phyloP scores from a whole-genome alignment of 352 stramenopile genomes.

The Hyaloperonospora arabidopsidis region DNA sequence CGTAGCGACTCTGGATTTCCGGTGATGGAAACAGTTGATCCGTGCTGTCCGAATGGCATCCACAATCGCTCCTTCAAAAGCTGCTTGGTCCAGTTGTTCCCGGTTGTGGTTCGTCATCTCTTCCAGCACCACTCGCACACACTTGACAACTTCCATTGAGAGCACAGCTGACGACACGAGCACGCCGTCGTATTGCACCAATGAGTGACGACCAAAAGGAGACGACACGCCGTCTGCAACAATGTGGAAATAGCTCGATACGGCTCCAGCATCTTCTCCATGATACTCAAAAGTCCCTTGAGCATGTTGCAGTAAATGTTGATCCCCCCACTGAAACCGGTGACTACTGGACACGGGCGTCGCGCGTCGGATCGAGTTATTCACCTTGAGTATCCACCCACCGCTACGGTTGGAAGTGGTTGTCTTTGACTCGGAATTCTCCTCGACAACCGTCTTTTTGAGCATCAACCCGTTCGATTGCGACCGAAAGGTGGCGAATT shows the following conservation, averaged over 20 bases:
- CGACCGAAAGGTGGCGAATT: conserved; percentile 35
- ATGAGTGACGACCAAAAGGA: conserved; percentile 38
- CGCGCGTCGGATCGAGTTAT: conserved; percentile 18
- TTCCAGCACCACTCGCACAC: conserved; percentile 38
- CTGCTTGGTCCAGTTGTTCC: conserved; percentile 26
- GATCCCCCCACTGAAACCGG: conserved; percentile 25
- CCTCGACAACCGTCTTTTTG: conserved; percentile 13
- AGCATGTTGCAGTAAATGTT: conserved; percentile 38
- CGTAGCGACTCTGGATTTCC: conserved; percentile 55
- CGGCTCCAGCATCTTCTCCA: conserved; percentile 60
- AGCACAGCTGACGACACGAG: conserved; percentile 57
- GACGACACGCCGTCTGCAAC: conserved; percentile 70
- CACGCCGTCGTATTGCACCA: conserved; percentile 15
- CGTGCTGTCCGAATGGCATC: conserved; percentile 49
- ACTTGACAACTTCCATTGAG: conserved; percentile 43
- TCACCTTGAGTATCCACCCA: conserved; percentile 28
- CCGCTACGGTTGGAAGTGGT: conserved; percentile 5
- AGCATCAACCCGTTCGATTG: conserved; percentile 38
- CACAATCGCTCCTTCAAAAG: conserved; percentile 47
- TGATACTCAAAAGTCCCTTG: conserved; percentile 41
- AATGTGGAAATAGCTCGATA: conserved; percentile 61
- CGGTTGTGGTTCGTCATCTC: conserved; percentile 51
- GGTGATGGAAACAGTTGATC: conserved; percentile 48
- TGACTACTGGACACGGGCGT: conserved; percentile 4
- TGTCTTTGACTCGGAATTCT: too few species aligned